These are phyloP conservation scores for Verticillium nonalfalfae DNA, from an alignment of 2,329 filamentous ascomycete species.

Conservation along the genomic window DNA sequence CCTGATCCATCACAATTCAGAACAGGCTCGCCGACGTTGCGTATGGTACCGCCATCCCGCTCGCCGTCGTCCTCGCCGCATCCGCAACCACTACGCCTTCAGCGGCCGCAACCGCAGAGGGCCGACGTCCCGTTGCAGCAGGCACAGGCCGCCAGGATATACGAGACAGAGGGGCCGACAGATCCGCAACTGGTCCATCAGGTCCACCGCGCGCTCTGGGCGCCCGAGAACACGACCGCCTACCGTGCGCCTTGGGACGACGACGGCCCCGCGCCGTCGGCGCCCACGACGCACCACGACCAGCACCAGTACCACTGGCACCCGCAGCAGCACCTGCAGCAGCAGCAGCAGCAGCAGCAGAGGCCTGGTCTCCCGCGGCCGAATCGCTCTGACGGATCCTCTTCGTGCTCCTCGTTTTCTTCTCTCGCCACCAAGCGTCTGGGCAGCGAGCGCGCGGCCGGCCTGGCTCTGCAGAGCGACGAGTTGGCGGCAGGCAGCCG, in stretches of 20 bases:
- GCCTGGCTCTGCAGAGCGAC: conserved; percentile 29
- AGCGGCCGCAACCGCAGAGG: conserved; percentile 1
- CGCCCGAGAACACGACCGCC: not conserved
- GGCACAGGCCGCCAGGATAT: not conserved
- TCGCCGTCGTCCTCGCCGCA: conserved; percentile 11
- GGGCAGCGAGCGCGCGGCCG: conserved; percentile 40
- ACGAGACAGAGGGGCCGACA: not conserved
- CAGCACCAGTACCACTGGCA: conserved; percentile 11
- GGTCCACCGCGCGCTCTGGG: not conserved
- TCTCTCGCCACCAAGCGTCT: conserved; percentile 47
- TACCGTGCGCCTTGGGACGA: conserved; percentile 8
- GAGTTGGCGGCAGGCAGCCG: conserved; percentile 7
- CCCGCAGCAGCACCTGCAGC: conserved; percentile 8
- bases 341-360: conserved; percentile 17
- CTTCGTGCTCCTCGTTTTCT: conserved; percentile 16
- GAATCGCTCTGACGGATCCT: conserved; percentile 1
- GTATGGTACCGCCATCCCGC: conserved; percentile 27
- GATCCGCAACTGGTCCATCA: not conserved
- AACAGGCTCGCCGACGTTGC: conserved; percentile 25
- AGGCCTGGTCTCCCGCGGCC: conserved; percentile 13
- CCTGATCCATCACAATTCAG: conserved; percentile 1
- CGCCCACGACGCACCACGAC: conserved; percentile 1
- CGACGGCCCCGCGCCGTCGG: not conserved
- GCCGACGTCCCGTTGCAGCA: not conserved
- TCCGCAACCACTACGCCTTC: conserved; percentile 5